Percentiles rank a stretch among this genome's conserved stretches.
Conservation (phyloP, 1,139 yeast species). For the Chernovozyma sophiae-reginae region DNA sequence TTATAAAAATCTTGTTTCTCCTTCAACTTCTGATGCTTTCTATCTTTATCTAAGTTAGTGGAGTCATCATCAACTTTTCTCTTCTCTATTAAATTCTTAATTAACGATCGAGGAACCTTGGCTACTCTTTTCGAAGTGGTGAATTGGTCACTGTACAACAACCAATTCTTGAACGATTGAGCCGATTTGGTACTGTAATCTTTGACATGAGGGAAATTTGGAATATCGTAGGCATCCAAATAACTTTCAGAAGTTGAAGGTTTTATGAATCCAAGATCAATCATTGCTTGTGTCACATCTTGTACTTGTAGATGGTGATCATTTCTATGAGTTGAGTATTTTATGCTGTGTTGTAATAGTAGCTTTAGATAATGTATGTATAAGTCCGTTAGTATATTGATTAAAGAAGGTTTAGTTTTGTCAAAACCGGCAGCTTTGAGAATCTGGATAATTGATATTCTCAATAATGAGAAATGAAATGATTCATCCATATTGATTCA, state of each 20-base stretch:
- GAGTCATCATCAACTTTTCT: slow-evolving; percentile 30
- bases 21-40: slow-evolving; percentile 19
- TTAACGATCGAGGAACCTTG: slow-evolving; percentile 28
- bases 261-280: slow-evolving; percentile 48
- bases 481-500: slow-evolving; percentile 27
- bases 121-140: slow-evolving; percentile 24
- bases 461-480: slow-evolving; percentile 55
- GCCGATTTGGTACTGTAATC: slow-evolving; percentile 36
- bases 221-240: slow-evolving; percentile 14
- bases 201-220: slow-evolving; percentile 10
- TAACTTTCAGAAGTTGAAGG: slow-evolving; percentile 26
- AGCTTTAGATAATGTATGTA: slow-evolving; percentile 52
- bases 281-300: slow-evolving; percentile 61
- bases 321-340: slow-evolving; percentile 13
- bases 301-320: slow-evolving; percentile 27
- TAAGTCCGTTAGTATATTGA: slow-evolving; percentile 62
- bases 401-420: slow-evolving; percentile 55
- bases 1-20: slow-evolving; percentile 40
- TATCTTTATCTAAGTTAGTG: slow-evolving; percentile 22
- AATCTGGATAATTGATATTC: slow-evolving; percentile 64
- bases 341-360: slow-evolving; percentile 39
- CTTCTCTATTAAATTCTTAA: slow-evolving; percentile 37
- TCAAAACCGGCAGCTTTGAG: slow-evolving; percentile 73
- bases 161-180: slow-evolving; percentile 38
- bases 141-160: slow-evolving; percentile 26